Conservation (phyloP, 1,284 basidiomycete species). For the Coniferiporia weirii region DNA sequence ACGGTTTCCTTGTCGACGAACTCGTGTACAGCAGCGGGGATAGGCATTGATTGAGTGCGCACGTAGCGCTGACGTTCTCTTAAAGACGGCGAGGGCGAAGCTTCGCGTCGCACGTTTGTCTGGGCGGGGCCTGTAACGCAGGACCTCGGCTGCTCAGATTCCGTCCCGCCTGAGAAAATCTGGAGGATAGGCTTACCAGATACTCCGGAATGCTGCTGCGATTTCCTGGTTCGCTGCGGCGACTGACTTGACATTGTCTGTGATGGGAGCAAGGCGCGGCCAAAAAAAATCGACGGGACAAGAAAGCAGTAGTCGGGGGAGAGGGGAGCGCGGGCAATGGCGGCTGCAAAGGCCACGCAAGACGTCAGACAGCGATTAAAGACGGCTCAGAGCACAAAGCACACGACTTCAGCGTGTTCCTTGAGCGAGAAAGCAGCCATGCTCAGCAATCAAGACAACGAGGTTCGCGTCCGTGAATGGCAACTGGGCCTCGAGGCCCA, state of each 20-base stretch:
- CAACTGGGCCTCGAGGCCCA: slow-evolving; percentile 14
- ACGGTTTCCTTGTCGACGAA: slow-evolving; percentile 1
- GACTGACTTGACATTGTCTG: slow-evolving; percentile 53
- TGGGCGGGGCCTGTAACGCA: slow-evolving; percentile 4
- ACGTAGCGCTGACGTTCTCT: slow-evolving; percentile 52
- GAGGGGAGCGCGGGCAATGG: neutral
- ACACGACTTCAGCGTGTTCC: slow-evolving; percentile 10
- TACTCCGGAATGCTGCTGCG: slow-evolving; percentile 20
- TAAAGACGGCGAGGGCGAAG: slow-evolving; percentile 62
- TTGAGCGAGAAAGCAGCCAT: neutral
- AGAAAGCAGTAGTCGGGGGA: neutral
- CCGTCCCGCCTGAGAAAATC: neutral
- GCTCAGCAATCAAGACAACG: neutral
- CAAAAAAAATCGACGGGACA: neutral
- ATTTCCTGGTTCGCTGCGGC: slow-evolving; percentile 48
- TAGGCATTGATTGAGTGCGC: slow-evolving; percentile 57
- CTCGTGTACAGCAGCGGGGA: slow-evolving; percentile 40
- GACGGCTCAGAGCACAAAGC: neutral
- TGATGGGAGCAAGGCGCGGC: neutral
- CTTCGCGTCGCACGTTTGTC: slow-evolving; percentile 38
- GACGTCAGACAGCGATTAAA: slow-evolving; percentile 2
- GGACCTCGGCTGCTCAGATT: neutral
- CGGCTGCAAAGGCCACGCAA: slow-evolving; percentile 9
- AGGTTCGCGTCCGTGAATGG: neutral
- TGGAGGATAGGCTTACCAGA: neutral